phyloP scores from a whole-genome alignment of 345 rosid species.

The Pistacia integerrima region DNA sequence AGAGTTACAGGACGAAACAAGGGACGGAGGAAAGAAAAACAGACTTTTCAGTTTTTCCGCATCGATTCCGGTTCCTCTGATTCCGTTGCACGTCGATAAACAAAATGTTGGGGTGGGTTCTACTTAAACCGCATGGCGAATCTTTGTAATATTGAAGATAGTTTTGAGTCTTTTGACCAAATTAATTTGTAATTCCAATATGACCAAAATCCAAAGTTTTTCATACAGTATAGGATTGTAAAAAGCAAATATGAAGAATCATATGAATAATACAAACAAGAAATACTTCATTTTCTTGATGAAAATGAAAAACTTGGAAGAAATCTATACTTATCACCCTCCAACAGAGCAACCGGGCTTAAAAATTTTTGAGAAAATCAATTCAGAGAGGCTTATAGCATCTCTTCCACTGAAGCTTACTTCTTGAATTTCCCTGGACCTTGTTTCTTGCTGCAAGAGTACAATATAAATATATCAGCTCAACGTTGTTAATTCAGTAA shows the following conservation, averaged over 20 bases:
- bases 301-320: neutral
- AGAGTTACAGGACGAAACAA: too few relatives aligned
- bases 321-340: neutral
- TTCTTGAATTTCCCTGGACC: constrained; percentile 34
- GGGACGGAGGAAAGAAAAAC: too few relatives aligned
- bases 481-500: neutral
- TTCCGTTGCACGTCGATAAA: too few relatives aligned
- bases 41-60: too few relatives aligned
- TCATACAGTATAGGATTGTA: neutral
- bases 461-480: neutral
- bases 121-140: too few relatives aligned
- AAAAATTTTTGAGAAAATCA: neutral
- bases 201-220: neutral
- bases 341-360: neutral
- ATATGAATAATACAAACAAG: neutral
- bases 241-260: neutral
- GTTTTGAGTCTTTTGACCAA: too few relatives aligned
- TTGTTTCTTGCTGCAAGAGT: constrained; percentile 39
- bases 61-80: too few relatives aligned
- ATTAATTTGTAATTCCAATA: neutral
- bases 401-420: constrained; percentile 15
- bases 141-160: too few relatives aligned
- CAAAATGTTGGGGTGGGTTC: too few relatives aligned
- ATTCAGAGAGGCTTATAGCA: neutral
- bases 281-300: neutral